Evolutionary conservation across 805 yeast genomes (phyloP), one percentile per base, ranked within the genome.

Genomic region (Wickerhamiella qilinensis): DNA sequence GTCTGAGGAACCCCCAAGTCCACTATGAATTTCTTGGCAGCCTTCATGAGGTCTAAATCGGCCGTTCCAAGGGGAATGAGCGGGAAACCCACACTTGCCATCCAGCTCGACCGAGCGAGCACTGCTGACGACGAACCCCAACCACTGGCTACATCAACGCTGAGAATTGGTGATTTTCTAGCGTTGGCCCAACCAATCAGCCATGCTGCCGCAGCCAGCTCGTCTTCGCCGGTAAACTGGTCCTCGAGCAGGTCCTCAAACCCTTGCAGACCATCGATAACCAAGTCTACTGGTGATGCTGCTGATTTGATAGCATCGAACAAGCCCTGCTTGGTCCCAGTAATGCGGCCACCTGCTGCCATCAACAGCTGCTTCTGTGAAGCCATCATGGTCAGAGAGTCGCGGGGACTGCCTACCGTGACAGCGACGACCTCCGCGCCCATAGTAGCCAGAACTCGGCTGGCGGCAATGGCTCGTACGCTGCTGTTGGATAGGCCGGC

Each of bases 111-210:
- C 11, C 62, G 56, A n/a, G n/a, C n/a, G n/a, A n/a, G n/a, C 8
- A 77, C 51, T 4, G 33, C 20, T 4, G 24, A 9, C 27, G 35
- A 38, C 31, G 17, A 36, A 12, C 8, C 20, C 18, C 93, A 30
- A 78, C 94, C 94, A 1, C 85, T 70, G 3, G 94, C 86, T 20
- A 81, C 69, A 51, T 84, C 94, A 20, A 85, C 53, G 0, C 94
- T 79, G 59, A 81, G 50, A 8, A 69, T 60, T 29, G 68, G 65
- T 4, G 67, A 56, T 12, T 54, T 52, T 6, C 64, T 61, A 24
- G 54, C 55, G 47, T 81, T 80, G 41, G 77, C 69, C 93, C 94
- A 85, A 3, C 59, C 55, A 20, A 82, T 69, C 16, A 82, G 55
- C 25, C 62, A 58, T 21, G 54, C 52, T 17, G 50, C 50, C 15